Evolutionary conservation across 2,329 filamentous ascomycete genomes (phyloP).

Genomic region (Phoma sp.): DNA sequence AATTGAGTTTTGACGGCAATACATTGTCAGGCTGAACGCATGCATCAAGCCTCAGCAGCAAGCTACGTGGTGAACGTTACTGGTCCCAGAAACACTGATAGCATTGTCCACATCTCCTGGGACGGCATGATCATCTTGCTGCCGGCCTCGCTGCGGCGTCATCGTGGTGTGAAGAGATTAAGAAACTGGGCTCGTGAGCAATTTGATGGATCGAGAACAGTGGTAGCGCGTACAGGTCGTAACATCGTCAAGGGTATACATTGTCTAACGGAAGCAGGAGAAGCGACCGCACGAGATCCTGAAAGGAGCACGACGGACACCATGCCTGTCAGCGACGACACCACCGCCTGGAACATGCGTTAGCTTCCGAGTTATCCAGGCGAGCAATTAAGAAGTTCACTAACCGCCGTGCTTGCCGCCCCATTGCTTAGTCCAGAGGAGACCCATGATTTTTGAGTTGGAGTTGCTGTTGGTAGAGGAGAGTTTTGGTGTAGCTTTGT

Average conservation of each 20-base stretch:
- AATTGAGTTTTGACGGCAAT: too few relatives aligned
- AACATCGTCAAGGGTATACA: constrained; percentile 23
- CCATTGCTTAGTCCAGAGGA: constrained; percentile 56
- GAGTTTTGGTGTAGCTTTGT: background rate
- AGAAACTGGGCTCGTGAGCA: constrained; percentile 7
- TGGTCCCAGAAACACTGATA: too few relatives aligned
- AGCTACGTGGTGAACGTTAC: too few relatives aligned
- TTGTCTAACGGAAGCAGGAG: constrained; percentile 59
- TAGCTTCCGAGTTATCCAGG: constrained; percentile 24
- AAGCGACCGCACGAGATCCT: constrained; percentile 57
- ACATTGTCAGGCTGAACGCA: too few relatives aligned
- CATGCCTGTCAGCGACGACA: constrained; percentile 59
- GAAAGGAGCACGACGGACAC: constrained; percentile 58
- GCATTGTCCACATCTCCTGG: too few relatives aligned
- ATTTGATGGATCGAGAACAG: background rate
- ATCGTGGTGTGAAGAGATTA: background rate
- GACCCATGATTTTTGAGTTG: constrained; percentile 46
- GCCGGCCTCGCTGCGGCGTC: background rate
- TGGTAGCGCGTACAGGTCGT: constrained; percentile 30
- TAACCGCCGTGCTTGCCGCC: constrained; percentile 52
- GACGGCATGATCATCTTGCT: too few relatives aligned
- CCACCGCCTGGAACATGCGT: constrained; percentile 51
- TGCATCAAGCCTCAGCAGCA: too few relatives aligned
- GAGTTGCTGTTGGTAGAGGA: constrained; percentile 10
- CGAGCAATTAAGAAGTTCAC: constrained; percentile 21